These are phyloP conservation scores for Aureobasidium sp. DNA, from an alignment of 2,329 filamentous ascomycete species.

Conservation along the genomic window DNA sequence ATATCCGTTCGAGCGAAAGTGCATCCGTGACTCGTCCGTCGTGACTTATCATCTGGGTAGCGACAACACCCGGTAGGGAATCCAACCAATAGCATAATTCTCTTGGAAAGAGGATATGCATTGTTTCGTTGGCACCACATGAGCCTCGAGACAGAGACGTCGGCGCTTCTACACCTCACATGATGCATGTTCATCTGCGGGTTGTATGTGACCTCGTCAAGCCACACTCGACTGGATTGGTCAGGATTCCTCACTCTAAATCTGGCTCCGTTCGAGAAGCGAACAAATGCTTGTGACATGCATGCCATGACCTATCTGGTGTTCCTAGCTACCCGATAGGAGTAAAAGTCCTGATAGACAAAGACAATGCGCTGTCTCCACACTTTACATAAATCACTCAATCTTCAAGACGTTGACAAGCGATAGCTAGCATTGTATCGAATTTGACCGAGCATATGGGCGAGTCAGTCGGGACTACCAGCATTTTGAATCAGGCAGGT, in stretches of 20 bases:
- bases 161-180: conserved; percentile 7
- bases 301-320: background rate
- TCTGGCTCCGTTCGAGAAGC: background rate
- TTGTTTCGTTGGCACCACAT: conserved; percentile 15
- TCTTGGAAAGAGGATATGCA: background rate
- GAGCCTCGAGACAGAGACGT: background rate
- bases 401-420: background rate
- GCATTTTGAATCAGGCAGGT: background rate
- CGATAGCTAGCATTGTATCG: background rate
- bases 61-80: background rate
- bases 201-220: conserved; percentile 1
- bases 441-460: background rate
- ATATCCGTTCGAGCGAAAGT: conserved; percentile 1
- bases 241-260: background rate
- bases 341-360: background rate
- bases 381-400: background rate
- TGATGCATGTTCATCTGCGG: conserved; percentile 10
- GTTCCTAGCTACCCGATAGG: background rate
- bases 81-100: conserved; percentile 9
- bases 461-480: background rate
- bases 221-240: background rate
- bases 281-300: background rate
- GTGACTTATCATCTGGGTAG: conserved; percentile 1
- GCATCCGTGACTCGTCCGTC: background rate
- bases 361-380: background rate